Conservation (phyloP, 2,329 filamentous ascomycete genomes). For the Drechslerella coelobrocha region DNA sequence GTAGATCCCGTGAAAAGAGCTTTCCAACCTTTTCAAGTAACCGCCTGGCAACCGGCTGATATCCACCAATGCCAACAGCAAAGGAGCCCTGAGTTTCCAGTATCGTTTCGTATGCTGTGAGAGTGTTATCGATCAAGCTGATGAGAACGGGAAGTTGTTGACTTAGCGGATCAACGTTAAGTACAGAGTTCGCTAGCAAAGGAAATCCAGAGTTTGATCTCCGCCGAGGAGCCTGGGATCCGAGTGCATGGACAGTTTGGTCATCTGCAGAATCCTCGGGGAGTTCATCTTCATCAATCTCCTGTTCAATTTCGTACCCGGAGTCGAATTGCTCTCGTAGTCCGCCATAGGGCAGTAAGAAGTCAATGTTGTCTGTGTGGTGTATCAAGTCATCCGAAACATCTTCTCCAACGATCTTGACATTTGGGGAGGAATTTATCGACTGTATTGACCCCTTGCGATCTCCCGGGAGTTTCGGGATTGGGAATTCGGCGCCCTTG, state of each 20-base stretch:
- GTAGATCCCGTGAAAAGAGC: conserved; percentile 35
- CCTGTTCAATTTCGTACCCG: conserved; percentile 45
- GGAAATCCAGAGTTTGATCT: conserved; percentile 15
- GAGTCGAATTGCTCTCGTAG: conserved; percentile 43
- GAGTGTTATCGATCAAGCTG: conserved; percentile 35
- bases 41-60: conserved; percentile 38
- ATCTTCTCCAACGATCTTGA: conserved; percentile 42
- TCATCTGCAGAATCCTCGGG: conserved; percentile 2
- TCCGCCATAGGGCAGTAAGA: conserved; percentile 40
- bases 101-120: conserved; percentile 43
- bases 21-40: conserved; percentile 41
- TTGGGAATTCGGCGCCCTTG: conserved; percentile 35
- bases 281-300: conserved; percentile 18
- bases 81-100: conserved; percentile 43
- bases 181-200: conserved; percentile 26
- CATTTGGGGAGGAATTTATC: conserved; percentile 35
- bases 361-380: conserved; percentile 36
- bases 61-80: conserved; percentile 44
- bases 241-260: conserved; percentile 33
- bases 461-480: conserved; percentile 11
- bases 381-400: conserved; percentile 33
- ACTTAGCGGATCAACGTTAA: conserved; percentile 43
- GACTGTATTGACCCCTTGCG: conserved; percentile 20
- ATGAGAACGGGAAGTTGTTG: conserved; percentile 39
- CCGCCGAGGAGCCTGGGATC: conserved; percentile 18